Conservation (phyloP, 257 asterid species). For the Primulina huaijiensis region DNA sequence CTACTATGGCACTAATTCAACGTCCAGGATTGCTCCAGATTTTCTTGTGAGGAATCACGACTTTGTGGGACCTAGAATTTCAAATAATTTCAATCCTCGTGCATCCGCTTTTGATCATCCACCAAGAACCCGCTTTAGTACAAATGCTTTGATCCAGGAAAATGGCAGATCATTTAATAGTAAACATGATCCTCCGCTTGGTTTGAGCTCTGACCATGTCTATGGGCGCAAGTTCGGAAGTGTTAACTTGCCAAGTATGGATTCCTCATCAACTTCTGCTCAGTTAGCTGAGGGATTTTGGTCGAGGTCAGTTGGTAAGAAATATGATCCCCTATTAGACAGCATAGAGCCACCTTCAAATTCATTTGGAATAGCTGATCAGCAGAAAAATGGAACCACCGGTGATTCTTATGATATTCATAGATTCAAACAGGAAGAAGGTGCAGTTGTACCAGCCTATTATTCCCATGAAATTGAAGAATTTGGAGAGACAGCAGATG, state of each 20-base stretch:
- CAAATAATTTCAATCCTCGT: conserved; percentile 61
- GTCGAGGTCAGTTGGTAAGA: conserved; percentile 46
- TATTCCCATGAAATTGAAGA: conserved; percentile 59
- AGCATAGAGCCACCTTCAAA: conserved; percentile 72
- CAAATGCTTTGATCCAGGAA: conserved; percentile 43
- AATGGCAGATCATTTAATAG: conserved; percentile 32
- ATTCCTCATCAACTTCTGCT: conserved; percentile 39
- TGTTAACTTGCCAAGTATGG: conserved; percentile 34
- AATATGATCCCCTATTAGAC: conserved; percentile 87
- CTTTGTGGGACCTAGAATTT: conserved; percentile 46
- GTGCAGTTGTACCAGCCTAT: conserved; percentile 36
- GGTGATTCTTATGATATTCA: conserved; percentile 56
- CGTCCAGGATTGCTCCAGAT: conserved; percentile 43
- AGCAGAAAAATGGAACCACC: conserved; percentile 42
- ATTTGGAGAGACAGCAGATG: conserved; percentile 84
- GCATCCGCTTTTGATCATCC: conserved; percentile 71
- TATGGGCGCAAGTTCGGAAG: conserved; percentile 34
- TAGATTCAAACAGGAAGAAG: conserved; percentile 40
- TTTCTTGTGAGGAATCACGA: conserved; percentile 43
- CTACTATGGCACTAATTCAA: conserved; percentile 40
- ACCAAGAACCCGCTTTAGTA: conserved; percentile 44
- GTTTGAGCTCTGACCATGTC: conserved; percentile 38
- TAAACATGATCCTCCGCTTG: conserved; percentile 37
- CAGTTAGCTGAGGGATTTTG: conserved; percentile 33
- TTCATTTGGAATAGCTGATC: conserved; percentile 41